These are phyloP conservation scores for Blastobotrys malaysiensis DNA, from an alignment of 1,139 yeast genomes.

Conservation along the genomic window DNA sequence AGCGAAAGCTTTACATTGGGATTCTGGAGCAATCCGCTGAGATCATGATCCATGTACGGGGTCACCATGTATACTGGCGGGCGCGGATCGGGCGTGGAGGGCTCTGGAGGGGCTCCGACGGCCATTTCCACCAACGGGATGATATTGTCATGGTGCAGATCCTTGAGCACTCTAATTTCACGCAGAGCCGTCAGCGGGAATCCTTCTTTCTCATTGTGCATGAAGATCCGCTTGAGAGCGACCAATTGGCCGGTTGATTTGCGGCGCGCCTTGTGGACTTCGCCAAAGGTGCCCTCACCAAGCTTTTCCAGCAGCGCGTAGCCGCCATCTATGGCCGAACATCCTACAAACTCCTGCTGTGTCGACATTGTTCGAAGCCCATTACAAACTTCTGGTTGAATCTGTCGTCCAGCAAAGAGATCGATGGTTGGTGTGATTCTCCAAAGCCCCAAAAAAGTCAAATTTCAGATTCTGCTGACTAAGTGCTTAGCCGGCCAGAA, in stretches of 20 bases:
- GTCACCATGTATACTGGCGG: constrained; percentile 73
- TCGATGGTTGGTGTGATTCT: neutral
- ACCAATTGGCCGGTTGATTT: constrained; percentile 51
- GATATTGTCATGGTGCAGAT: constrained; percentile 63
- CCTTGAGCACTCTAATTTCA: constrained; percentile 79
- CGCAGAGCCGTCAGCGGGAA: constrained; percentile 95
- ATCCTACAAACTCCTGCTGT: constrained; percentile 22
- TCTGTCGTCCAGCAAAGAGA: neutral
- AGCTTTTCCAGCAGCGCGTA: constrained; percentile 60
- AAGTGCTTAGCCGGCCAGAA: too few species aligned
- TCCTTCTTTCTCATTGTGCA: constrained; percentile 83
- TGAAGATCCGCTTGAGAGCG: constrained; percentile 78
- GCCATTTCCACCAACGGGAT: constrained; percentile 80
- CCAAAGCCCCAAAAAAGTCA: neutral
- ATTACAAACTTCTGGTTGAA: neutral
- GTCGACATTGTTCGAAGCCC: neutral
- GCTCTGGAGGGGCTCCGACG: constrained; percentile 39
- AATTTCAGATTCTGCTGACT: too few species aligned
- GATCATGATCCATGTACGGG: constrained; percentile 90
- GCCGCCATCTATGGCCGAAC: constrained; percentile 31
- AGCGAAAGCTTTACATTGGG: constrained; percentile 59
- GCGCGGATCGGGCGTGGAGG: constrained; percentile 30
- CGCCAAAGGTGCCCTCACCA: constrained; percentile 90
- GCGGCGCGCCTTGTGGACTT: constrained; percentile 69
- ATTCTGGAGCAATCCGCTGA: constrained; percentile 87